Evolutionary conservation across 1,139 yeast genomes (phyloP), one percentile per base, ranked within the genome.

Genomic region (Saccharomyces uvarum): DNA sequence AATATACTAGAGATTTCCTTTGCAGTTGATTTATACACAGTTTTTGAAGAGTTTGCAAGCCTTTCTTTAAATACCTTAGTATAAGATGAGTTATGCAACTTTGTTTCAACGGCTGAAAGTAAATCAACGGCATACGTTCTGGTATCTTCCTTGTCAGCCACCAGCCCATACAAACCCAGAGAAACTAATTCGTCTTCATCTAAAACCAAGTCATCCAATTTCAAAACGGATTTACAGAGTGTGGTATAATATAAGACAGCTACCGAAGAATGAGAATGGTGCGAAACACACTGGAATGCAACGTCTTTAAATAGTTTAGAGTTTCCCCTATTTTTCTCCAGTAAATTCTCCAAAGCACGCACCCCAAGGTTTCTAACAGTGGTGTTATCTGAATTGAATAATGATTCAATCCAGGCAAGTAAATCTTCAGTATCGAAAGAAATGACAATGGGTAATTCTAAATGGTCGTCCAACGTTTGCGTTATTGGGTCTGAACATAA

Each of bases 371-470:
- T 80, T 54, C 80, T 82, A 41, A 86, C 75, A 47, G 77, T 77
- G 11, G 84, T 90, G 50, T 79, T 78, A 4, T 78, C 77, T 0
- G 88, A 78, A 27, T 76, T 75, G 54, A 90, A 77, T 31, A 90
- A 73, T 1, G 89, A 76, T 60, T 85, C 85, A 38, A 90, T 79
- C 98, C 98, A 93, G 28, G 78, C 75, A 70, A 90, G 75, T 41
- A 90, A 73, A 0, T 82, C 83, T 4, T 80, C 75, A 7, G 86
- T 77, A 61, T 88, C 93, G 70, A 90, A 88, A 0, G 91, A 82
- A 64, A 85, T 74, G 0, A 80, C 63, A 0, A 77, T 68, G 56
- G 69, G 75, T 51, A 57, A 61, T 47, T 53, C 70, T 5, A 72
- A 64, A 26, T 70, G 70, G 19, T 77, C 77, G 9, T 78, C 74